Base-by-base conservation (phyloP, 1,139 yeast genomes). In the Chernovozyma sophiae-reginae region DNA sequence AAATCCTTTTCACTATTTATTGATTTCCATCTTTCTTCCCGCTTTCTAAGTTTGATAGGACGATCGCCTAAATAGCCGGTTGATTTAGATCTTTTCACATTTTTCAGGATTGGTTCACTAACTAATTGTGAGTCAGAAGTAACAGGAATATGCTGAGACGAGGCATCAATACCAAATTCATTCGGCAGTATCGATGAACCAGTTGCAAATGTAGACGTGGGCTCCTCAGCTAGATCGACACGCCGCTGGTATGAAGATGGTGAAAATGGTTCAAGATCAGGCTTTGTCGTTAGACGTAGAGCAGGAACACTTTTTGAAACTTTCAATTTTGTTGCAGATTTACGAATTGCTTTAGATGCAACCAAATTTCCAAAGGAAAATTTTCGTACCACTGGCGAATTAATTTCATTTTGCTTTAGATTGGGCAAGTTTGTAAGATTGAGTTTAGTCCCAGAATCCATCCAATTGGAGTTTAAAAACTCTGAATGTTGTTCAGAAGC, bases 1-100 rank as follows among this genome's bases (percentile, higher is more conserved):
- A 62, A 64, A 2, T 44, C 44, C 38, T 53, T 58, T 37, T 66
- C 72, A 37, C 60, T 58, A 35, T 63, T 47, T 4, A 65, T 56
- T 2, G 66, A 60, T 36, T 58, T 53, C 60, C 60, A 53, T 30
- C 55, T 42, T 32, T 58, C 58, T 31, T 54, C 53, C 32, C 48
- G 40, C 27, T 47, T 51, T 32, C 37, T 44, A 18, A 32, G 25
- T 35, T 43, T 45, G 31, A 37, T 42, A 30, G 36, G 29, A 22
- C 38, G 36, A 17, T 37, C 40, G 11, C 44, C 47, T 3, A 56
- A 39, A 32, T 43, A 45, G 19, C 61, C 49, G 10, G 62, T 52
- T 20, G 65, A 58, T 39, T 59, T 58, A 3, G 65, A 54, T 37
- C 64, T 41, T 32, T 53, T 50, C 12, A 54, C 46, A 4, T 28